These are phyloP conservation scores for Moricandia moricandioides DNA, from an alignment of 345 rosid species.

Conservation along the genomic window DNA sequence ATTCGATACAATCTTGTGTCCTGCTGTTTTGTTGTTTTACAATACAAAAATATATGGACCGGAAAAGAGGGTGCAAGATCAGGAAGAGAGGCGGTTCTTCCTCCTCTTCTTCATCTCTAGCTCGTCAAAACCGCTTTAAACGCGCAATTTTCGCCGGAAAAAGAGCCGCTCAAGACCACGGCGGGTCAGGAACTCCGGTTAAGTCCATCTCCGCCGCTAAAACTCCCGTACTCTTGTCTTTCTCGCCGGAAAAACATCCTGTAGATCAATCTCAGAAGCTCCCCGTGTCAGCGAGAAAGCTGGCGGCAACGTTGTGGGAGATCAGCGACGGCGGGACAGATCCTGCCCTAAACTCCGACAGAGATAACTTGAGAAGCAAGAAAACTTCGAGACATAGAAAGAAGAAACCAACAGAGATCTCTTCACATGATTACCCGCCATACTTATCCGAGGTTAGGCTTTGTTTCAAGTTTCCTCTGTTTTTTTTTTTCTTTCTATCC, in stretches of 20 bases:
- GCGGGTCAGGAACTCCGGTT: slow-evolving; percentile 68
- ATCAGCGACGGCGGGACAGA: slow-evolving; percentile 59
- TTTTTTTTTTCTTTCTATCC: background rate
- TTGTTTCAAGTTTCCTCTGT: background rate
- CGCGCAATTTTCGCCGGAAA: slow-evolving; percentile 69
- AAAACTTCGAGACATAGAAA: slow-evolving; percentile 40
- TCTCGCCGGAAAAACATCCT: slow-evolving; percentile 25
- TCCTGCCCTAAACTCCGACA: slow-evolving; percentile 27
- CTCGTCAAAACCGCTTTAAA: slow-evolving; percentile 68
- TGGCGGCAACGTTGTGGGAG: slow-evolving; percentile 90
- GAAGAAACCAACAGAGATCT: slow-evolving; percentile 24
- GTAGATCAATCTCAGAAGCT: slow-evolving; percentile 29
- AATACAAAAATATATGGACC: slow-evolving; percentile 32
- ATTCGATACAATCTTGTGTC: background rate
- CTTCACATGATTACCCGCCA: slow-evolving; percentile 36
- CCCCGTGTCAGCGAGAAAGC: slow-evolving; percentile 71
- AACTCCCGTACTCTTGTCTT: slow-evolving; percentile 29
- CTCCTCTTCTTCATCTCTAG: slow-evolving; percentile 75
- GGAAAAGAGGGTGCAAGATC: slow-evolving; percentile 58
- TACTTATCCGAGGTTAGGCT: slow-evolving; percentile 53
- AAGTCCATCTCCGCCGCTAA: slow-evolving; percentile 49
- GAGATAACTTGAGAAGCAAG: slow-evolving; percentile 33
- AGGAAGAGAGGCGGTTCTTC: slow-evolving; percentile 90
- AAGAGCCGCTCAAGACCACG: slow-evolving; percentile 31
- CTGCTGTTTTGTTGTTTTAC: background rate